phyloP scores from a whole-genome alignment of 306 rosid species.

The Phaseolus lunatus region DNA sequence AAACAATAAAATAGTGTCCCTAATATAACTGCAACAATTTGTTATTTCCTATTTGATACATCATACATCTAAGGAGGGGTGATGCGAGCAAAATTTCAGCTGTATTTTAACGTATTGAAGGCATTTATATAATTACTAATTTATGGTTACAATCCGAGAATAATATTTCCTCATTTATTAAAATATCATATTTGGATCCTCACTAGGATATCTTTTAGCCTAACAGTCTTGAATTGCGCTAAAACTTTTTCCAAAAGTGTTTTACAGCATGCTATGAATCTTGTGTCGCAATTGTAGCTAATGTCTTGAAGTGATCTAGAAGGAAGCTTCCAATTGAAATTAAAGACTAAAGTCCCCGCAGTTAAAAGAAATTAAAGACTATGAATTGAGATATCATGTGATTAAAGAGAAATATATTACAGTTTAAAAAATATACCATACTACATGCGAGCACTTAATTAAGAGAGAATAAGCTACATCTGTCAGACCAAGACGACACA shows the following conservation, averaged over 20 bases:
- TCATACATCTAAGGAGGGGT: neutral
- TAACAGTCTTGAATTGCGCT: neutral
- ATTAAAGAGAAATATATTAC: neutral
- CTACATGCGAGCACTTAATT: neutral
- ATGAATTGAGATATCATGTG: neutral
- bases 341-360: neutral
- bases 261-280: neutral
- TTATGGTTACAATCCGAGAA: neutral
- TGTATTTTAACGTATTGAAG: neutral
- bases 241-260: neutral
- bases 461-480: slow-evolving; percentile 7
- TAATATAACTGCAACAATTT: slow-evolving; percentile 18
- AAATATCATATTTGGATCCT: neutral
- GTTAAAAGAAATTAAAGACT: no score
- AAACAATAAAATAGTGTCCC: slow-evolving; percentile 8
- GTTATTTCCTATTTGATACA: neutral
- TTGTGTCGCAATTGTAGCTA: neutral
- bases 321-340: neutral
- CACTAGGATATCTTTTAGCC: neutral
- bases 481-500: neutral
- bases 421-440: neutral
- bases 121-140: neutral
- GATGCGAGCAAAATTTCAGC: neutral
- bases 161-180: neutral
- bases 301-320: neutral